Conservation (phyloP, 2,329 filamentous ascomycete species). For the Fusarium pseudocircinatum region DNA sequence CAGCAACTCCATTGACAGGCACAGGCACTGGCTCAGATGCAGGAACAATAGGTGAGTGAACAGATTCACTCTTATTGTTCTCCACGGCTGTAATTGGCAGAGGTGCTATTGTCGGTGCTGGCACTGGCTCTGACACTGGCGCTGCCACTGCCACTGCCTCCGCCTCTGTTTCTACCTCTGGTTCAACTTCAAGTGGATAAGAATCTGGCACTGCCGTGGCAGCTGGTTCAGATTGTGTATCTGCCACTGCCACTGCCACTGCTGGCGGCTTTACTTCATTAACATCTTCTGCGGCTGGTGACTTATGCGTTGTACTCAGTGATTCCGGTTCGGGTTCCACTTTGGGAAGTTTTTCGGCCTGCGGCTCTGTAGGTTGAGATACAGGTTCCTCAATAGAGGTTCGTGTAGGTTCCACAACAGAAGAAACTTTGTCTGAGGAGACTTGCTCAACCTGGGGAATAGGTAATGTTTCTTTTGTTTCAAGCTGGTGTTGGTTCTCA, state of each 20-base stretch:
- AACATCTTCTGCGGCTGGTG: neutral
- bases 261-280: neutral
- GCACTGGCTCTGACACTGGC: neutral
- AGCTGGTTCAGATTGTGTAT: constrained; percentile 4
- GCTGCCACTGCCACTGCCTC: neutral
- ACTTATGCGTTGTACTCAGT: constrained; percentile 14
- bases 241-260: neutral
- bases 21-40: constrained; percentile 3
- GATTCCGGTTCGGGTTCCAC: constrained; percentile 29
- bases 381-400: constrained; percentile 24
- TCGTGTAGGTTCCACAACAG: constrained; percentile 25
- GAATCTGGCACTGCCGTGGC: neutral
- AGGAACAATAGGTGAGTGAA: constrained; percentile 16
- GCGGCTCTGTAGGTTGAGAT: constrained; percentile 32
- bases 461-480: constrained; percentile 1
- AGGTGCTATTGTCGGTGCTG: neutral
- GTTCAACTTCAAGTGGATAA: neutral
- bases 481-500: neutral
- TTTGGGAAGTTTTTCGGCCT: constrained; percentile 28
- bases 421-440: constrained; percentile 12
- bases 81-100: neutral
- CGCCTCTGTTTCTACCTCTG: neutral
- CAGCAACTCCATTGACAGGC: constrained; percentile 15
- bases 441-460: constrained; percentile 5
- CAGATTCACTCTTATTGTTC: constrained; percentile 11